These are phyloP conservation scores for Pholiota adiposa DNA, from an alignment of 1,284 basidiomycete species.

Conservation along the genomic window DNA sequence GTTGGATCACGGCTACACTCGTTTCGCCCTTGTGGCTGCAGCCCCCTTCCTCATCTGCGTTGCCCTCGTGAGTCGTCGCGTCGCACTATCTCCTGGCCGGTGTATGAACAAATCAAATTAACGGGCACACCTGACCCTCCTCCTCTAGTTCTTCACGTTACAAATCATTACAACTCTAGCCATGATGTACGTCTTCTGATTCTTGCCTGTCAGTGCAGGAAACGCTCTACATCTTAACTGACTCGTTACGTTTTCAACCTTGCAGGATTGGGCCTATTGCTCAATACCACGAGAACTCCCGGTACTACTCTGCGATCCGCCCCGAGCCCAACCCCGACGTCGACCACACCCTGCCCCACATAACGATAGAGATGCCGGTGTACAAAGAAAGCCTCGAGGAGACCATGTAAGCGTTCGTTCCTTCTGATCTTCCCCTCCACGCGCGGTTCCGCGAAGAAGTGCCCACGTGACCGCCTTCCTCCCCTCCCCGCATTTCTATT, in stretches of 20 bases:
- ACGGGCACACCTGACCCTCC: constrained; percentile 5
- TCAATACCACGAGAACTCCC: constrained; percentile 75
- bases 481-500: no score
- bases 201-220: not conserved
- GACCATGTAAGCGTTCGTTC: constrained; percentile 57
- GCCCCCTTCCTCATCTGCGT: constrained; percentile 76
- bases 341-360: constrained; percentile 66
- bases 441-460: constrained; percentile 1
- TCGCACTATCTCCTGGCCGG: not conserved
- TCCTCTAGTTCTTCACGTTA: constrained; percentile 61
- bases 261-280: constrained; percentile 70
- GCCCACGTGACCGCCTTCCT: constrained; percentile 6
- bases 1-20: constrained; percentile 64
- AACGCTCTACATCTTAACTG: constrained; percentile 15
- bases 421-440: constrained; percentile 2
- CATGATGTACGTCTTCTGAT: constrained; percentile 48
- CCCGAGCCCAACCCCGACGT: constrained; percentile 65
- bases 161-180: constrained; percentile 65
- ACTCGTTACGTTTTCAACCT: constrained; percentile 17
- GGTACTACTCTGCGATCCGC: constrained; percentile 68
- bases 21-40: constrained; percentile 68
- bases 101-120: constrained; percentile 4
- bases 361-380: constrained; percentile 80
- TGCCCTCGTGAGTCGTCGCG: constrained; percentile 56
- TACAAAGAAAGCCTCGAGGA: constrained; percentile 77